phyloP scores from a whole-genome alignment of 2,329 filamentous ascomycete genomes.

The Phialocephala sp. region DNA sequence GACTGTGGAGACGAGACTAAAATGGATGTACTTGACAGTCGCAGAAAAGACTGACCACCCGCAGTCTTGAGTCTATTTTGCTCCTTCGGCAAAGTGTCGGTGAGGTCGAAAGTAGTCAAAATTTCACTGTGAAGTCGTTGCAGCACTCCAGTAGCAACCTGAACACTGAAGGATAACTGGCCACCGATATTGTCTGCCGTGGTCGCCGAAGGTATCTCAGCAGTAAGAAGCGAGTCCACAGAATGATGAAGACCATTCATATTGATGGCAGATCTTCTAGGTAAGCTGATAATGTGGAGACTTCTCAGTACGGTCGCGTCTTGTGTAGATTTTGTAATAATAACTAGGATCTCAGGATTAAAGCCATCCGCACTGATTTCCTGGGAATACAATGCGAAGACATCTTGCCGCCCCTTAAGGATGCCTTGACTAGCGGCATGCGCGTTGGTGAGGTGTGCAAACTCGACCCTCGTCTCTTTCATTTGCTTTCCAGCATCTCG shows the following conservation, averaged over 20 bases:
- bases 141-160: constrained; percentile 67
- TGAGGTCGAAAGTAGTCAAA: constrained; percentile 68
- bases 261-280: constrained; percentile 33
- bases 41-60: constrained; percentile 65
- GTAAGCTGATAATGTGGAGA: constrained; percentile 41
- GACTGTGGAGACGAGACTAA: constrained; percentile 63
- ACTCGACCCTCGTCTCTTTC: constrained; percentile 43
- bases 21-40: constrained; percentile 69
- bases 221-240: constrained; percentile 39
- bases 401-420: constrained; percentile 58
- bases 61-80: constrained; percentile 59
- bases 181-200: constrained; percentile 12
- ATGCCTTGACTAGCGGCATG: constrained; percentile 42
- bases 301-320: constrained; percentile 27
- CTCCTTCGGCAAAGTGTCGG: constrained; percentile 64
- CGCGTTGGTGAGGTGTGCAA: constrained; percentile 42
- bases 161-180: constrained; percentile 55
- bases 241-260: constrained; percentile 34
- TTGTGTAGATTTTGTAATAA: constrained; percentile 44
- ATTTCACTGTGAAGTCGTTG: constrained; percentile 61
- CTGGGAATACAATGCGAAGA: constrained; percentile 57
- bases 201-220: constrained; percentile 29
- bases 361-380: constrained; percentile 50
- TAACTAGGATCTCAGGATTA: constrained; percentile 59
- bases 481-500: constrained; percentile 43